Evolutionary conservation across 768 basidiomycete species (phyloP), one percentile per base, ranked within the genome.

Genomic region (Boletus rex-veris): DNA sequence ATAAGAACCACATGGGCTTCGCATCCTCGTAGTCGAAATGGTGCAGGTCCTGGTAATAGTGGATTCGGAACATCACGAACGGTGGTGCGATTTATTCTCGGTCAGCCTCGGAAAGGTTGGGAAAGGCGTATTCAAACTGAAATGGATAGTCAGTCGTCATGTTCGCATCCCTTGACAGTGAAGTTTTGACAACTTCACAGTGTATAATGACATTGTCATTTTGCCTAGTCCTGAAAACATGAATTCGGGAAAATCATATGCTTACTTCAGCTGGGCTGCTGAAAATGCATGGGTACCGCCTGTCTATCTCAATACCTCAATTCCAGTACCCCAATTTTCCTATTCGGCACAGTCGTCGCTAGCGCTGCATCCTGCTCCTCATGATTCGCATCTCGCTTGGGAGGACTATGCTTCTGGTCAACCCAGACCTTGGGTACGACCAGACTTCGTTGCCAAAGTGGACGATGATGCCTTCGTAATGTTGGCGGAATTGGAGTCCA

Each of bases 381-480:
- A 92, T 56, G 90, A 92, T 64, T 78, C 90, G n/a, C 63, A 71
- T 33, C 62, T 73, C n/a, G 81, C 82, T 8, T 80, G 80, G 75
- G 64, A 72, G 36, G 82, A 86, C 60, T 64, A 74, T 38, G 65
- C 67, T 26, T 70, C 76, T 0, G 74, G 71, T 16, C 67, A 71
- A 28, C 72, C 78, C 4, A 73, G 69, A 40, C 77, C 82, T 7
- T 95, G 92, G 90, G 86, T 87, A 19, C 80, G 89, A 37, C 95
- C 93, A 11, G 92, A 97, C 68, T 98, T 85, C 64, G 84, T 98
- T 39, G 83, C 90, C 63, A 98, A 98, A 72, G 90, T 88, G 1
- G 95, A 98, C 68, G 95, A 98, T 64, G 95, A 98, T 69, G 84
- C 92, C 8, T 96, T 98, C 63, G 81, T 98, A 48, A 94, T 97